These are phyloP conservation scores for Phtheirospermum japonicum DNA, from an alignment of 257 asterid genomes.

Conservation along the genomic window DNA sequence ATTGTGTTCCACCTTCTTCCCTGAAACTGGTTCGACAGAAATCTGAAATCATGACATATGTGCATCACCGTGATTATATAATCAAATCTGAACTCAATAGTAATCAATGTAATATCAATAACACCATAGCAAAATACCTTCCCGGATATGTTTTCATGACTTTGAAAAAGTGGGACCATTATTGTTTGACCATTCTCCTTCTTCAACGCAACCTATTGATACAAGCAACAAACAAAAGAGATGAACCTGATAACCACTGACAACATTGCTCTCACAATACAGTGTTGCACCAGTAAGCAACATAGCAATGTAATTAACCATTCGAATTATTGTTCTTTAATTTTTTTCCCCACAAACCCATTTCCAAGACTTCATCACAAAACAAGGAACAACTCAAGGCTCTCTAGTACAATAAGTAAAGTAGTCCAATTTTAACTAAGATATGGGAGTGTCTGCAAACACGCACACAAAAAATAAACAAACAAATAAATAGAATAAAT, in stretches of 20 bases:
- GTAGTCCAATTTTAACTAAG: background rate
- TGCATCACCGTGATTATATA: slow-evolving; percentile 17
- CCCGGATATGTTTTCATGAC: slow-evolving; percentile 58
- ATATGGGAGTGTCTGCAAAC: background rate
- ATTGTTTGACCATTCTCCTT: slow-evolving; percentile 60
- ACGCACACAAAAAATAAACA: no score
- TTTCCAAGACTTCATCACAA: background rate
- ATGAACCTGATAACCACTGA: background rate
- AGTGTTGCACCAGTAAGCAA: background rate
- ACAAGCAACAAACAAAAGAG: slow-evolving; percentile 11
- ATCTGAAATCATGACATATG: slow-evolving; percentile 41
- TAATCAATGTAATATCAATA: slow-evolving; percentile 5
- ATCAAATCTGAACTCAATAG: slow-evolving; percentile 7
- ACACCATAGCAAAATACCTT: slow-evolving; percentile 32
- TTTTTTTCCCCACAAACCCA: background rate
- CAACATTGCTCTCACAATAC: background rate
- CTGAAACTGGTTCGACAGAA: slow-evolving; percentile 80
- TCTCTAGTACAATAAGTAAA: background rate
- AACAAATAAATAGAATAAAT: background rate
- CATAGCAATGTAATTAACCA: background rate
- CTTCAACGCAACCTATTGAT: slow-evolving; percentile 45
- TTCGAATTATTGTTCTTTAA: background rate
- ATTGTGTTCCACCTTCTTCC: slow-evolving; percentile 97
- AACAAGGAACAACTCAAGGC: no score
- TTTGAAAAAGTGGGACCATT: slow-evolving; percentile 58